These are phyloP conservation scores for Phytophthora podocarpi DNA, from an alignment of 352 stramenopile species.

Conservation along the genomic window DNA sequence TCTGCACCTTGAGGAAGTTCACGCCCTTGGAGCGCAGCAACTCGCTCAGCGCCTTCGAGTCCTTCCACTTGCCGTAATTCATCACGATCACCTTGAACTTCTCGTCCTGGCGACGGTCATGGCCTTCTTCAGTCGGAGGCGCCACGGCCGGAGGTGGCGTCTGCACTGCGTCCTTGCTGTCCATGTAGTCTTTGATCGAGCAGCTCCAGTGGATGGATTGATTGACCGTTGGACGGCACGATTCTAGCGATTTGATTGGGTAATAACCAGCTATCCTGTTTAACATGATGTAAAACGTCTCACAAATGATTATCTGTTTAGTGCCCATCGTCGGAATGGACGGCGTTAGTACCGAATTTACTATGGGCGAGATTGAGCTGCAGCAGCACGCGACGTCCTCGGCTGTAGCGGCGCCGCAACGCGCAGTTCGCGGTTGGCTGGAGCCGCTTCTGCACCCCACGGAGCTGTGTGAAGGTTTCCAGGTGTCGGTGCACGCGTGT, in stretches of 20 bases:
- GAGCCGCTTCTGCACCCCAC: conserved; percentile 57
- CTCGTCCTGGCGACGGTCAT: conserved; percentile 39
- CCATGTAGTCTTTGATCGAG: conserved; percentile 5
- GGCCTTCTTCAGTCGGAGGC: not conserved
- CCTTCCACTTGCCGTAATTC: conserved; percentile 90
- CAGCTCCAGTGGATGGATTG: not conserved
- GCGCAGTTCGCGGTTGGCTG: conserved; percentile 26
- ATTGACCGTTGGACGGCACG: conserved; percentile 5
- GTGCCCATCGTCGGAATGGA: too few species aligned
- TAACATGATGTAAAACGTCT: too few species aligned
- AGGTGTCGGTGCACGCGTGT: conserved; percentile 82
- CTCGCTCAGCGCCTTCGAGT: conserved; percentile 63
- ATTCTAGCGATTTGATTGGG: not conserved
- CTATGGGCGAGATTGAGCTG: conserved; percentile 12
- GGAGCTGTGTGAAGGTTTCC: conserved; percentile 67
- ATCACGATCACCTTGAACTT: conserved; percentile 86
- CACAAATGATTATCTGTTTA: too few species aligned
- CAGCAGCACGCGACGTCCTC: not conserved
- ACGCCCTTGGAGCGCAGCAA: conserved; percentile 57
- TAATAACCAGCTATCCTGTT: too few species aligned
- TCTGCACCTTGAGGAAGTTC: conserved; percentile 76
- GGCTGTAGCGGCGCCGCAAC: conserved; percentile 9
- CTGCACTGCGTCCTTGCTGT: conserved; percentile 2
- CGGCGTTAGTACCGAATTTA: too few species aligned
- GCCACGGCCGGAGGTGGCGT: not conserved